Evolutionary conservation across 768 basidiomycete genomes (phyloP).

Genomic region (Auricularia cornea): DNA sequence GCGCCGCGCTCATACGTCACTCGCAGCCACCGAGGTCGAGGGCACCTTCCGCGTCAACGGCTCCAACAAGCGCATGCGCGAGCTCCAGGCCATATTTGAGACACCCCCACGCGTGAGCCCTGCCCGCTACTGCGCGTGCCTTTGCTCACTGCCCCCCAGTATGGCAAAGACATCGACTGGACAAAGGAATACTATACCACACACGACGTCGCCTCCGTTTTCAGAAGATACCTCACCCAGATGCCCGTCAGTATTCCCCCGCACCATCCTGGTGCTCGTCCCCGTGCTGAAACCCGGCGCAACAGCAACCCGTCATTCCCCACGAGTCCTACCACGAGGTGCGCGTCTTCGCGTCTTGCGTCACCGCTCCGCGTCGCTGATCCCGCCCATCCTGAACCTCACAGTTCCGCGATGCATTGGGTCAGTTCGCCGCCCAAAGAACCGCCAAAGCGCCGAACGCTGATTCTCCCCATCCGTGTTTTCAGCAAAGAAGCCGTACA

Average conservation of each 20-base stretch:
- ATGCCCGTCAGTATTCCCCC: constrained; percentile 69
- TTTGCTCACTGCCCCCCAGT: constrained; percentile 37
- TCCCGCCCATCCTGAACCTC: constrained; percentile 10
- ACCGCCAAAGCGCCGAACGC: not conserved
- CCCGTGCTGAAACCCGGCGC: constrained; percentile 4
- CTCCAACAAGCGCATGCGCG: constrained; percentile 92
- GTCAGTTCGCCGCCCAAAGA: constrained; percentile 32
- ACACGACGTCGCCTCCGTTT: constrained; percentile 95
- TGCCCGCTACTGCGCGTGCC: constrained; percentile 1
- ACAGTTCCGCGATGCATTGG: constrained; percentile 72
- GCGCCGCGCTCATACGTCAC: not conserved
- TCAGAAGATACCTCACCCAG: constrained; percentile 89
- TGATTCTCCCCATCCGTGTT: not conserved
- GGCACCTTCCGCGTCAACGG: constrained; percentile 95
- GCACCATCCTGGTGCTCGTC: constrained; percentile 3
- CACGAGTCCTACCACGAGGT: constrained; percentile 81
- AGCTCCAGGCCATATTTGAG: constrained; percentile 88
- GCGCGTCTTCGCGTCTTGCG: constrained; percentile 26
- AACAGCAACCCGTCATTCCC: constrained; percentile 90
- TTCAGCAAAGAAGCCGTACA: constrained; percentile 57
- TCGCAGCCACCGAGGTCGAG: constrained; percentile 76
- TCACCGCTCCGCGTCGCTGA: not conserved
- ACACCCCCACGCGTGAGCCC: constrained; percentile 69
- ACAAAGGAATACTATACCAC: constrained; percentile 77
- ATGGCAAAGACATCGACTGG: constrained; percentile 92